Base-by-base conservation (phyloP, 2,329 filamentous ascomycete genomes). In the Talaromyces sp. region DNA sequence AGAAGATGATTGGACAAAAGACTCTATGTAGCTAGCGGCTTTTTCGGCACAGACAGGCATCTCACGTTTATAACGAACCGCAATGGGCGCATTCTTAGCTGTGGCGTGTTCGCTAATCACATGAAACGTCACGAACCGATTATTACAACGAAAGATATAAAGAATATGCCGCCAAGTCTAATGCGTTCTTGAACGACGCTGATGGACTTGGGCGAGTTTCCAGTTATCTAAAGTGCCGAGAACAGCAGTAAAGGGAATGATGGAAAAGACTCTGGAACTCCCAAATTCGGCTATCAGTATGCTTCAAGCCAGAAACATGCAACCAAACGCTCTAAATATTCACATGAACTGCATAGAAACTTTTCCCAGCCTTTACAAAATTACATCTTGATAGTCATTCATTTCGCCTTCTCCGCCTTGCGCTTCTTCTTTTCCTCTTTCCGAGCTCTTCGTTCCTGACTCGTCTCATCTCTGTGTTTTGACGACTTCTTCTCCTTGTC, bases 381-480 rank as follows among this genome's bases (percentile, higher is more conserved):
- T 5, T 28, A 12, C 21, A 50, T 57, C 6, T 21, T 28, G 23
- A 55, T n/a, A 18, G 48, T 48, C 11, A 50, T 14, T 28, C 25
- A 31, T 42, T 57, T 28, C 8, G 3, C 44, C 48, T 64, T 64
- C 35, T 62, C 63, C 8, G 59, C 60, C 42, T 62, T 64, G 42
- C 55, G 52, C 60, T 52, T 62, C 68, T 76, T 79, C 70, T 74
- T 77, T 61, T 70, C 68, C 48, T 71, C 68, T 52, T 63, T 66
- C 33, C 66, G 65, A 66, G 72, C 71, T 73, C 73, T 71, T 71
- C 67, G 65, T 40, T 71, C 68, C 64, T 65, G 61, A 33, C 66
- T 70, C 37, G 67, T 78, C 66, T 77, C 75, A n/a, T 77, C 73
- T 61, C 73, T 71, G 56, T 72, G 71, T 66, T 76, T 77, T 63